Base-by-base conservation (phyloP, 2,329 filamentous ascomycete species). In the Ophiostoma australiae region DNA sequence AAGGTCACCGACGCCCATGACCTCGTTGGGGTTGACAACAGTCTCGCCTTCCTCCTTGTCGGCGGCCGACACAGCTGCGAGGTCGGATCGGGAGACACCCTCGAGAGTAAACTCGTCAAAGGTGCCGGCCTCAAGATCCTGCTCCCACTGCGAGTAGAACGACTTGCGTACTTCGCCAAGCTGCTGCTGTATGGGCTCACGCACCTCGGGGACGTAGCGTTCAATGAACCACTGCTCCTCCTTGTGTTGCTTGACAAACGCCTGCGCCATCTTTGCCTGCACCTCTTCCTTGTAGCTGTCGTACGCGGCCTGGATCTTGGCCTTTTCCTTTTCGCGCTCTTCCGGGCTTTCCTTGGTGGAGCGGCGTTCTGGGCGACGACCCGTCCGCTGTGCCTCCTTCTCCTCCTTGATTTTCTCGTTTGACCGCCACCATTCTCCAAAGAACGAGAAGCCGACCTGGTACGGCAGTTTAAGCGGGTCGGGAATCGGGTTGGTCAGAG, bases 201-300 rank as follows among this genome's bases (percentile, higher is more conserved):
- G 86, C 70, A 94, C 88, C 75, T 95, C 92, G 0, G 92, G 87
- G 39, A 96, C 90, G 76, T 99, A 99, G 78, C 93, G 90, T 80
- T 99, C 95, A 76, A 90, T 92, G 82, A 99, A 99, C 95, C 95
- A 99, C 78, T 99, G 94, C 79, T 99, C 95, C 63, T 89, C 89
- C 79, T 97, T 97, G 81, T 99, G 95, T 76, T 93, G 91, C 68
- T 90, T 88, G 61, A 99, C 95, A 78, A 99, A 99, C 0, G 87
- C 84, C 74, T 93, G 89, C 0, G 95, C 94, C 90, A 97, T 94
- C 78, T 89, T 90, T 4, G 85, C 87, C 76, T 90, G 88, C 1
- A 91, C 81, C 48, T 90, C 88, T 76, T 90, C 88, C 75, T 90
- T 90, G 77, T 91, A 91, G 0, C 82, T 74, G 76, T 91, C 88